phyloP scores from a whole-genome alignment of 2,329 filamentous ascomycete species.

The Phaeomoniella chlamydospora region DNA sequence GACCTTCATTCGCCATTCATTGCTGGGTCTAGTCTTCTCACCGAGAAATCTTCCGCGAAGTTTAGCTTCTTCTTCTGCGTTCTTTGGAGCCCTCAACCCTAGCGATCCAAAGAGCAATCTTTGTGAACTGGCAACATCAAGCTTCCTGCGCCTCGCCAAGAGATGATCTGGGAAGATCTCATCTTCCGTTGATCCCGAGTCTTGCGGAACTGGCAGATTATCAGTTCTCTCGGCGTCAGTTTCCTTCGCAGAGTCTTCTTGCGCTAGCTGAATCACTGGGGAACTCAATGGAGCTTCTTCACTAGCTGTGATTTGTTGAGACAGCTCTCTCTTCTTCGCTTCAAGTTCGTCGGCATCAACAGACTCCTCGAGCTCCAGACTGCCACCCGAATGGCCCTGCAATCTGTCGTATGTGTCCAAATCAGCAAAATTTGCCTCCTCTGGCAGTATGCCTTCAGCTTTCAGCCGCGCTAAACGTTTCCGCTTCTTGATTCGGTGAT shows the following conservation, averaged over 20 bases:
- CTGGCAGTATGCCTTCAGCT: conserved; percentile 33
- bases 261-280: too few species aligned
- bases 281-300: too few species aligned
- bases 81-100: conserved; percentile 54
- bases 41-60: conserved; percentile 46
- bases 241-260: too few species aligned
- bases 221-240: too few species aligned
- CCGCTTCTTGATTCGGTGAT: conserved; percentile 35
- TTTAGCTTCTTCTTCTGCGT: conserved; percentile 51
- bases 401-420: conserved; percentile 23
- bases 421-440: conserved; percentile 35
- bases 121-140: conserved; percentile 48
- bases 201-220: not conserved
- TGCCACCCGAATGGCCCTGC: too few species aligned
- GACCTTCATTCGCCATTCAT: conserved; percentile 61
- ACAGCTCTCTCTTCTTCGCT: too few species aligned
- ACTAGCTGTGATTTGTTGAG: too few species aligned
- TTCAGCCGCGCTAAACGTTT: conserved; percentile 39
- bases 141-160: conserved; percentile 10
- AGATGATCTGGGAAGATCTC: not conserved
- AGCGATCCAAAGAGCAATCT: conserved; percentile 60
- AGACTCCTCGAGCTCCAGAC: too few species aligned
- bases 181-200: too few species aligned
- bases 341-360: too few species aligned
- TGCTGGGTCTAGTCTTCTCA: conserved; percentile 19